Percentiles rank a stretch among this genome's conserved stretches.
Evolutionary conservation across 257 asterid genomes (phyloP).

Genomic region (Solanum pinnatisectum): DNA sequence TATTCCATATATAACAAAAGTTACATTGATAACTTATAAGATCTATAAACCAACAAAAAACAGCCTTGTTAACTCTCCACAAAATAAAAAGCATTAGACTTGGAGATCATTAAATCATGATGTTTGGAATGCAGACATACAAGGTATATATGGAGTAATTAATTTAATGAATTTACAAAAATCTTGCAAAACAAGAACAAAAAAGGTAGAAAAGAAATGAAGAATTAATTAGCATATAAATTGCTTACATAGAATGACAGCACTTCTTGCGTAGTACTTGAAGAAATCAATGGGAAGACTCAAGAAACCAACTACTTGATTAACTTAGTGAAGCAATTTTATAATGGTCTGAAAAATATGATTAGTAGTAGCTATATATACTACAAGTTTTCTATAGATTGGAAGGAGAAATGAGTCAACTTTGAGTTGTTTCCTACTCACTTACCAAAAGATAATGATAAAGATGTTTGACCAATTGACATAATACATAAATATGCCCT

Average conservation of each 20-base stretch:
- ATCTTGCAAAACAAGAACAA: not conserved
- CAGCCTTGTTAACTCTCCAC: not conserved
- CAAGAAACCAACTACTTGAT: not conserved
- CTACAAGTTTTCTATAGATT: not conserved
- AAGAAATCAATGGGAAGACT: not conserved
- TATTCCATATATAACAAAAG: not conserved
- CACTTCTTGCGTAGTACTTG: not conserved
- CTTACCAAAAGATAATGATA: not conserved
- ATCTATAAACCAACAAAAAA: not conserved
- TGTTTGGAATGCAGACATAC: not conserved
- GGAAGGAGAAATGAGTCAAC: not conserved
- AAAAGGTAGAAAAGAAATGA: not conserved
- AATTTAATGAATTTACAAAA: not conserved
- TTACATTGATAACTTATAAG: not conserved
- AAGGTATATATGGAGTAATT: not conserved
- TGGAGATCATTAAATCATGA: not conserved
- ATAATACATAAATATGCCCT: not conserved
- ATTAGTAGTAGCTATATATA: not conserved
- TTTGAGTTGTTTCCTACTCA: not conserved
- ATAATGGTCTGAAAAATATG: not conserved
- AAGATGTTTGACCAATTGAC: not conserved
- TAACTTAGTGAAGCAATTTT: not conserved
- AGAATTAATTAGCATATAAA: no score
- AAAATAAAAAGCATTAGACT: not conserved
- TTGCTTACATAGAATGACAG: not conserved